Percentiles rank a stretch among this genome's conserved stretches.
Conservation (phyloP, 2,329 filamentous ascomycete species). For the Fulvia fulva region DNA sequence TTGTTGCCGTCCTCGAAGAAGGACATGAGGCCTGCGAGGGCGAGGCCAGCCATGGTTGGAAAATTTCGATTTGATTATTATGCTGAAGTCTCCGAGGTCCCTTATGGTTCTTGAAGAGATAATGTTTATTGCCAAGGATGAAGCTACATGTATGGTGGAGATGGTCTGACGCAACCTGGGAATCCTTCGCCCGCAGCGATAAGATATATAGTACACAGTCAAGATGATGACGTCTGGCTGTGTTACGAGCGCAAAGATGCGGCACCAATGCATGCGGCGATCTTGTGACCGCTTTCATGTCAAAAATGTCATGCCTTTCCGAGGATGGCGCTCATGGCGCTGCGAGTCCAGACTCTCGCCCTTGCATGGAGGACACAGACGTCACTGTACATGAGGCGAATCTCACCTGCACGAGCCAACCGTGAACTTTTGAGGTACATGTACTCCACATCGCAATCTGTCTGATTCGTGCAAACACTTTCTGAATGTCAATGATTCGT, state of each 20-base stretch:
- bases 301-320: background rate
- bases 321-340: background rate
- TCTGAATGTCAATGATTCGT: no score
- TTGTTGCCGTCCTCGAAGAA: constrained; percentile 9
- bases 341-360: background rate
- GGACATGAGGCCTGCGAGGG: constrained; percentile 6
- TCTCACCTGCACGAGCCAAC: background rate
- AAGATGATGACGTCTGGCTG: background rate
- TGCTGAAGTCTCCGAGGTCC: no score
- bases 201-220: no score
- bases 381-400: background rate
- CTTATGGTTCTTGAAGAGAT: no score
- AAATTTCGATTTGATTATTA: background rate
- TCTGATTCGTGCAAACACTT: background rate
- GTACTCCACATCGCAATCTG: background rate
- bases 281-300: background rate
- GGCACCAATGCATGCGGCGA: background rate
- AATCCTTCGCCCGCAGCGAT: no score
- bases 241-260: no score
- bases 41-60: constrained; percentile 8
- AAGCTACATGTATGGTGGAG: no score
- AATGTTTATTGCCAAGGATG: no score
- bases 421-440: no score
- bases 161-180: no score
- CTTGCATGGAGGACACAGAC: background rate